Evolutionary conservation across 345 rosid genomes (phyloP).

Genomic region (Geranium rotundifolium): DNA sequence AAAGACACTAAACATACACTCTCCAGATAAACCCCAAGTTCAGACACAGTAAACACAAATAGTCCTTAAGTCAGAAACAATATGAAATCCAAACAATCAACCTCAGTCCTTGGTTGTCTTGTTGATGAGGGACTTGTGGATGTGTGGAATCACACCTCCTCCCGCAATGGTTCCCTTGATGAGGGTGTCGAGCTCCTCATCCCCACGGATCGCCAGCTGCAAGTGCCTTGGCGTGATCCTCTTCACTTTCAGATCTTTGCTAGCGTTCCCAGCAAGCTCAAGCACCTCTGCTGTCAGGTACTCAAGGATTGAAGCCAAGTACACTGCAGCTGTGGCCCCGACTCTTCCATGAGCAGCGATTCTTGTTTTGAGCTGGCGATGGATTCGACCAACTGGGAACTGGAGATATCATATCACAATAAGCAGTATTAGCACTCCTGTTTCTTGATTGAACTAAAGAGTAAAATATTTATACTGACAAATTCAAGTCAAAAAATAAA

Average conservation of each 20-base stretch:
- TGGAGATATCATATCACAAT: slow-evolving; percentile 5
- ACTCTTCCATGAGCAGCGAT: slow-evolving; percentile 53
- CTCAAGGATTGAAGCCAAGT: slow-evolving; percentile 57
- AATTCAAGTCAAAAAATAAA: no score
- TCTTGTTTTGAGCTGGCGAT: slow-evolving; percentile 54
- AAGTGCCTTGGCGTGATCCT: slow-evolving; percentile 50
- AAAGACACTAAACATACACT: slow-evolving; percentile 1
- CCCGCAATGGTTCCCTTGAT: slow-evolving; percentile 62
- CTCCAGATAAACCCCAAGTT: background rate
- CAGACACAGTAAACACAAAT: background rate
- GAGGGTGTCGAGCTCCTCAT: slow-evolving; percentile 49
- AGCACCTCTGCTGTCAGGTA: slow-evolving; percentile 73
- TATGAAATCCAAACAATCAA: background rate
- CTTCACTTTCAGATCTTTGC: slow-evolving; percentile 71
- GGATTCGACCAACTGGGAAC: slow-evolving; percentile 77
- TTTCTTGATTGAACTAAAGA: background rate
- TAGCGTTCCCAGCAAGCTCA: slow-evolving; percentile 62
- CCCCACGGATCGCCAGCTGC: slow-evolving; percentile 44
- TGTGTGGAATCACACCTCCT: slow-evolving; percentile 85
- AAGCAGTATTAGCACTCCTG: background rate
- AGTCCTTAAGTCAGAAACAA: background rate
- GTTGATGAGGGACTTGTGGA: slow-evolving; percentile 81
- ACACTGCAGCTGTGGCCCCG: slow-evolving; percentile 71
- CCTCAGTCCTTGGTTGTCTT: slow-evolving; percentile 56
- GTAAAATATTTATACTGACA: background rate